Conservation (phyloP, 2,329 filamentous ascomycete species). For the Xylaria sp. region DNA sequence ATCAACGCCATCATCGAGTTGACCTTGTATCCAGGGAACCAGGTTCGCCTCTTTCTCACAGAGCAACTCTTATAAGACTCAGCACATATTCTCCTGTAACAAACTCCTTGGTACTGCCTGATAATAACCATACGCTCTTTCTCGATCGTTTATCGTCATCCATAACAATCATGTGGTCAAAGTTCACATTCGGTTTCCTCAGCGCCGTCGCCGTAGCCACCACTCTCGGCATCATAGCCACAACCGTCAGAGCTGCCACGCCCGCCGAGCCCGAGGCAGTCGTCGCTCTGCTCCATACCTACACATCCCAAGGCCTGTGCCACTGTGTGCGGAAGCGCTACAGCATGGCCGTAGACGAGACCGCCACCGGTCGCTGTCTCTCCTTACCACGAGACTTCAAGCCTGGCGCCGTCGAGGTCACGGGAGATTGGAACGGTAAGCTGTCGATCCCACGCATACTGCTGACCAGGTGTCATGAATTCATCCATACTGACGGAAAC, state of each 20-base stretch:
- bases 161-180: slow-evolving; percentile 6
- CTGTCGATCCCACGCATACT: neutral
- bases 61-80: neutral
- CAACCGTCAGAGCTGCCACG: neutral
- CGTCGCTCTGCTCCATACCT: slow-evolving; percentile 1
- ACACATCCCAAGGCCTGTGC: neutral
- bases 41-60: neutral
- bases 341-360: neutral
- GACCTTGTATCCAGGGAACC: neutral
- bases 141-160: neutral
- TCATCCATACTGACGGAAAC: neutral
- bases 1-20: neutral
- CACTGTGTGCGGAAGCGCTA: neutral
- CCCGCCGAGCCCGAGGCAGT: neutral
- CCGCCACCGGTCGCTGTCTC: neutral
- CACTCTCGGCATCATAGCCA: neutral
- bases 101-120: neutral
- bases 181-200: neutral
- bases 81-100: neutral
- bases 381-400: neutral
- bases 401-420: neutral
- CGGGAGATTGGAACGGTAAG: slow-evolving; percentile 2
- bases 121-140: neutral
- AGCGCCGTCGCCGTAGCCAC: neutral
- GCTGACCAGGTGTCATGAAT: neutral